These are phyloP conservation scores for Populus hybrid DNA, from an alignment of 441 rosid species.

Conservation along the genomic window DNA sequence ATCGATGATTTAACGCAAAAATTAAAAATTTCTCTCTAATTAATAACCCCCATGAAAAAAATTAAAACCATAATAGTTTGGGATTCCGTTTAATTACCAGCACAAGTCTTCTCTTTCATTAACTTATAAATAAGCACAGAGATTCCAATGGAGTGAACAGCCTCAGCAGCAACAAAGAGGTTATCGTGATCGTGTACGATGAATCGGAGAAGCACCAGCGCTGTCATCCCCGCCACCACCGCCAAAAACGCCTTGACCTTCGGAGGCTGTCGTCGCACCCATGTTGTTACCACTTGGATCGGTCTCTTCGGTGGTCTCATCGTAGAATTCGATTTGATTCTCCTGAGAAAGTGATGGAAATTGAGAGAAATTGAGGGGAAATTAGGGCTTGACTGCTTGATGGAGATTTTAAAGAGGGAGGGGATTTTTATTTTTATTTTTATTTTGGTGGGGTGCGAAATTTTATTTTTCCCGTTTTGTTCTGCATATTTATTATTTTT, in stretches of 20 bases:
- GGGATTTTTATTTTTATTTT: background rate
- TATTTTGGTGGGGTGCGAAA: too few relatives aligned
- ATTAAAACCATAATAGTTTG: slow-evolving; percentile 2
- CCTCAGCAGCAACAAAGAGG: slow-evolving; percentile 98
- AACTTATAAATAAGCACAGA: slow-evolving; percentile 31
- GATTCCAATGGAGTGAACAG: slow-evolving; percentile 94
- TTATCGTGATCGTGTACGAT: slow-evolving; percentile 95
- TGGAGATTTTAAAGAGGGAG: too few relatives aligned
- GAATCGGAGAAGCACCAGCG: slow-evolving; percentile 79
- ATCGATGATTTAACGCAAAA: background rate
- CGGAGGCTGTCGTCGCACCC: slow-evolving; percentile 95
- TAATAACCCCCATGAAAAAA: background rate
- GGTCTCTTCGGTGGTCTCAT: slow-evolving; percentile 63
- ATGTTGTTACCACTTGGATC: slow-evolving; percentile 71
- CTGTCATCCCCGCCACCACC: slow-evolving; percentile 87
- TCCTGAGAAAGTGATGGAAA: slow-evolving; percentile 12
- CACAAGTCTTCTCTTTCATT: slow-evolving; percentile 94
- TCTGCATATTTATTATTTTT: background rate
- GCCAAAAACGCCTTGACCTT: slow-evolving; percentile 95
- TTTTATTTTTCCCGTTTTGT: too few relatives aligned
- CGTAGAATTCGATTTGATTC: background rate
- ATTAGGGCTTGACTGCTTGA: background rate
- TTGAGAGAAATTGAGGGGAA: slow-evolving; percentile 5
- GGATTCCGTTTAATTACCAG: slow-evolving; percentile 43
- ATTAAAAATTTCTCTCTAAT: background rate